A percentile compares a stretch with the other conserved stretches of the same genome.
Conservation (phyloP, 73 alveolate species). For the Paramecium octaurelia region DNA sequence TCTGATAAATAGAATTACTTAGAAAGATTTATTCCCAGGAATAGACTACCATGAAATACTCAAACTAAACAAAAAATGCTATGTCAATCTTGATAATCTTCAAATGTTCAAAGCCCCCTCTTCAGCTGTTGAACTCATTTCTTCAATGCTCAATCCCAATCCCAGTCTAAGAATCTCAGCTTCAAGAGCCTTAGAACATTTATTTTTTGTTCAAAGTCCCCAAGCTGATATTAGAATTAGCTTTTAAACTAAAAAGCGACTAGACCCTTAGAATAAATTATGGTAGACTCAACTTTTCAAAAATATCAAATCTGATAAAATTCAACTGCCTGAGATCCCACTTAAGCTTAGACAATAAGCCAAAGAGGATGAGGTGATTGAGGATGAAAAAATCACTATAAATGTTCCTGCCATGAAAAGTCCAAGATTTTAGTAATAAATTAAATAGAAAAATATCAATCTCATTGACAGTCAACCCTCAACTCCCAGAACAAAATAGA, state of each 20-base stretch:
- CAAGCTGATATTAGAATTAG: not conserved
- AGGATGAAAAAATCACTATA: not conserved
- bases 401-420: slow-evolving; percentile 14
- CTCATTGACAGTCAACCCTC: not conserved
- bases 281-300: slow-evolving; percentile 20
- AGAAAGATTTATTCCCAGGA: slow-evolving; percentile 18
- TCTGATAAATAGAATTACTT: not conserved
- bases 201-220: slow-evolving; percentile 38
- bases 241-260: not conserved
- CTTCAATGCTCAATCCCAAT: slow-evolving; percentile 72
- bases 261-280: not conserved
- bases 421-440: not conserved
- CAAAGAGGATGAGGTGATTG: not conserved
- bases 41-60: slow-evolving; percentile 22
- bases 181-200: slow-evolving; percentile 74
- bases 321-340: not conserved
- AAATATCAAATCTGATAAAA: not conserved
- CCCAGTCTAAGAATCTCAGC: slow-evolving; percentile 81
- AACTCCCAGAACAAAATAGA: not conserved
- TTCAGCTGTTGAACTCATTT: slow-evolving; percentile 52
- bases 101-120: not conserved
- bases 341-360: not conserved
- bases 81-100: not conserved
- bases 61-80: not conserved
- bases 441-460: not conserved